Conservation (phyloP, 306 rosid genomes). For the Ochetophila trinervis region DNA sequence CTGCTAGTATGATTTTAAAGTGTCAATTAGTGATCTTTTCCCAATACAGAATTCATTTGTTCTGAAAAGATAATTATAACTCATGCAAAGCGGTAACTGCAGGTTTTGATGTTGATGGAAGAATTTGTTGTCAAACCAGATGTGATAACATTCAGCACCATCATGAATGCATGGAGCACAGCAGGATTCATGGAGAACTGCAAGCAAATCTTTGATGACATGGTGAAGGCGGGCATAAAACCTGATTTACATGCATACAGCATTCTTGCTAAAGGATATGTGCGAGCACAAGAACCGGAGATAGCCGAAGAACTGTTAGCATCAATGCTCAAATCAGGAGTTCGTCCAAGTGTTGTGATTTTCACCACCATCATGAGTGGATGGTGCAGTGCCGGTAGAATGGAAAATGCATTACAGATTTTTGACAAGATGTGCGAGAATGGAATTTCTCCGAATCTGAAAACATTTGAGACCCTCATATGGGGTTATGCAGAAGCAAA, state of each 20-base stretch:
- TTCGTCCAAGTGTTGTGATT: constrained; percentile 62
- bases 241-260: constrained; percentile 68
- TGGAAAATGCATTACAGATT: constrained; percentile 57
- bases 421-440: constrained; percentile 55
- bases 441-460: constrained; percentile 59
- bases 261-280: constrained; percentile 74
- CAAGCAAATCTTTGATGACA: constrained; percentile 52
- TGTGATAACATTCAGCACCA: constrained; percentile 61
- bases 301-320: constrained; percentile 59
- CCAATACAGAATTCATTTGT: neutral
- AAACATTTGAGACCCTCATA: constrained; percentile 69
- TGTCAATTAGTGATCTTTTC: neutral
- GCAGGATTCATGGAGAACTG: constrained; percentile 66
- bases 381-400: constrained; percentile 65
- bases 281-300: constrained; percentile 58
- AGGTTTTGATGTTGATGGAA: constrained; percentile 63
- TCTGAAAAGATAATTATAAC: neutral
- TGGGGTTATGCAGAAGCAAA: constrained; percentile 64
- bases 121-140: constrained; percentile 62
- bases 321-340: constrained; percentile 42
- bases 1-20: neutral
- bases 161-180: constrained; percentile 81
- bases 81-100: constrained; percentile 18
- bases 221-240: constrained; percentile 62
- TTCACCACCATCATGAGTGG: constrained; percentile 67